These are phyloP conservation scores for Scenedesmus sp. DNA, from an alignment of 163 green algal genomes.

Conservation along the genomic window DNA sequence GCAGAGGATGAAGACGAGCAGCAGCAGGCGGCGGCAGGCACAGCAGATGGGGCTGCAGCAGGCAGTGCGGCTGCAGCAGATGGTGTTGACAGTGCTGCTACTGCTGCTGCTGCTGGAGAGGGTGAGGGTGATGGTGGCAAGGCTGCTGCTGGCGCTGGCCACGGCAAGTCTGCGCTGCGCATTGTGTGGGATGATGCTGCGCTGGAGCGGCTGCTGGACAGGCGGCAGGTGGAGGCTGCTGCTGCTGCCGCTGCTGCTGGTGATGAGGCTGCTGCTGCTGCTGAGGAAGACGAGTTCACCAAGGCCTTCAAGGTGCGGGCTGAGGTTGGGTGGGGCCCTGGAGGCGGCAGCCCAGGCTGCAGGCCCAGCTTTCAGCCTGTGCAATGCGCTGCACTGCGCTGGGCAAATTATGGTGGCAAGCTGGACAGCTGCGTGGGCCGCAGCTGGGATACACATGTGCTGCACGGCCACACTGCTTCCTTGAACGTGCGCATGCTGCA, in stretches of 20 bases:
- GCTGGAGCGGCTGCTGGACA: slow-evolving; percentile 82
- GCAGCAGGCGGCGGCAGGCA: neutral
- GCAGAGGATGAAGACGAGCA: slow-evolving; percentile 66
- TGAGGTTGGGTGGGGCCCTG: neutral
- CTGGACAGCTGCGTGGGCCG: too few relatives aligned
- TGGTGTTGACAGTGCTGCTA: neutral
- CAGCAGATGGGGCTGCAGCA: neutral
- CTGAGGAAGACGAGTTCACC: slow-evolving; percentile 76
- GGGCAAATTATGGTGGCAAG: too few relatives aligned
- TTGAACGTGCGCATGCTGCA: neutral
- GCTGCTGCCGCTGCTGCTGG: slow-evolving; percentile 16
- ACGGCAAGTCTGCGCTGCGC: neutral
- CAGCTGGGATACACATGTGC: too few relatives aligned
- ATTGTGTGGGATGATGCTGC: slow-evolving; percentile 86
- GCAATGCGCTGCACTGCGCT: too few relatives aligned
- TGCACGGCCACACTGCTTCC: neutral
- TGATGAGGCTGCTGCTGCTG: slow-evolving; percentile 54
- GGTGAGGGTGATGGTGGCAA: slow-evolving; percentile 1
- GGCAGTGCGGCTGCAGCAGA: neutral
- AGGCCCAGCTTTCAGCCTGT: too few relatives aligned
- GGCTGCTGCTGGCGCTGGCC: neutral
- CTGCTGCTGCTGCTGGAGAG: neutral
- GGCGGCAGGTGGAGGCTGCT: slow-evolving; percentile 53
- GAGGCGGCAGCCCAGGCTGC: neutral
- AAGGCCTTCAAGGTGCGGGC: slow-evolving; percentile 84